Percentiles rank a stretch among this genome's conserved stretches.
These are phyloP conservation scores for Begonia masoniana DNA, from an alignment of 306 rosid species.

Conservation along the genomic window DNA sequence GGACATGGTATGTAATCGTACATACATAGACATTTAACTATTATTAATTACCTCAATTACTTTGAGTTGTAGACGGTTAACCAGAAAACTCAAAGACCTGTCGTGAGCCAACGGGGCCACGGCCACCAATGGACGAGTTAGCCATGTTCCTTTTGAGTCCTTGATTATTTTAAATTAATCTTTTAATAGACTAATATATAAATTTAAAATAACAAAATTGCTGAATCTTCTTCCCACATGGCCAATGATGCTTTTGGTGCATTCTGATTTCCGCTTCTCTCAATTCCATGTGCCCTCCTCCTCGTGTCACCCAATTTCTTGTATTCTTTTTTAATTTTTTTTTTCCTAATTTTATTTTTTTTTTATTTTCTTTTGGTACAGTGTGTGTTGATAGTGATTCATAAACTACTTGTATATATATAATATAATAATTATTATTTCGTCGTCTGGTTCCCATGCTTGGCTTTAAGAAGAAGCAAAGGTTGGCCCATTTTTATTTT, in stretches of 20 bases:
- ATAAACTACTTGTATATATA: conserved; percentile 35
- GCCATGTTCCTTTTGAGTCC: not conserved
- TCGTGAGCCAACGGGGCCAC: too few relatives aligned
- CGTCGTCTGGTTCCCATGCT: conserved; percentile 22
- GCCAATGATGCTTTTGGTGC: conserved; percentile 25
- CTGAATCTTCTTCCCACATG: conserved; percentile 56
- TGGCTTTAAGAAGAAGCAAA: conserved; percentile 1
- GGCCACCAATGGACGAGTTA: not conserved
- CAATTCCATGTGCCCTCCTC: conserved; percentile 55
- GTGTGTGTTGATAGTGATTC: conserved; percentile 51
- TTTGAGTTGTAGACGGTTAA: too few relatives aligned
- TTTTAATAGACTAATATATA: not conserved
- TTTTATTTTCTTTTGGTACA: conserved; percentile 19
- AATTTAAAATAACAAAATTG: conserved; percentile 6
- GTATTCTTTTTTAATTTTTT: conserved; percentile 1
- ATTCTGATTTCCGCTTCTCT: conserved; percentile 22
- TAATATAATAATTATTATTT: not conserved
- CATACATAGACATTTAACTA: too few relatives aligned
- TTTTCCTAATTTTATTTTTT: conserved; percentile 11
- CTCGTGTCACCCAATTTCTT: conserved; percentile 21
- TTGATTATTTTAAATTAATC: not conserved
- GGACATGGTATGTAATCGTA: too few relatives aligned
- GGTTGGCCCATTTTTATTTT: conserved; percentile 17
- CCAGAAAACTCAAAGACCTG: too few relatives aligned
- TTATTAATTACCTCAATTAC: too few relatives aligned